These are phyloP conservation scores for Coelomomyces lativittatus DNA, from an alignment of 371 early-diverging fungal genomes.

Conservation along the genomic window DNA sequence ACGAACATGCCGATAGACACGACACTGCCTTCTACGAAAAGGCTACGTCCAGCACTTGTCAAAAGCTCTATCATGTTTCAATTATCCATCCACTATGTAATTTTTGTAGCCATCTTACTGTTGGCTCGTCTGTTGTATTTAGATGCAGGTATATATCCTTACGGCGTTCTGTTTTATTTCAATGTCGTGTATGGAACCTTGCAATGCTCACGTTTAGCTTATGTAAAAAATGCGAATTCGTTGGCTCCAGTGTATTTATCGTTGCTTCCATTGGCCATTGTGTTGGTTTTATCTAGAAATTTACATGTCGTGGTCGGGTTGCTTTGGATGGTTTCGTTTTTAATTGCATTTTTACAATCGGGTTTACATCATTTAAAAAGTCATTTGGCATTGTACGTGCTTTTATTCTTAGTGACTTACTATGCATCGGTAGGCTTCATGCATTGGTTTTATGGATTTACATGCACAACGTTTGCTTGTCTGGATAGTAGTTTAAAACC, in stretches of 20 bases:
- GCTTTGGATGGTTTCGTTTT: conserved; percentile 15
- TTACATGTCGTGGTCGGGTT: conserved; percentile 13
- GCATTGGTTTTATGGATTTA: conserved; percentile 5
- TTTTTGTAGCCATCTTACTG: too few relatives aligned
- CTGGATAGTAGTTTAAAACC: conserved; percentile 5
- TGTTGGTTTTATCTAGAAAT: conserved; percentile 14
- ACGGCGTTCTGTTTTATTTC: too few relatives aligned
- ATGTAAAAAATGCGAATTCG: not conserved
- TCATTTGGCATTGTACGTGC: conserved; percentile 9
- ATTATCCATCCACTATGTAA: too few relatives aligned
- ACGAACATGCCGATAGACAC: too few relatives aligned
- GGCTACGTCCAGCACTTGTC: too few relatives aligned
- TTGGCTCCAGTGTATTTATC: conserved; percentile 7
- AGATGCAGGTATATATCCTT: too few relatives aligned
- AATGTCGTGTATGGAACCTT: too few relatives aligned
- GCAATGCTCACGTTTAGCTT: conserved; percentile 1
- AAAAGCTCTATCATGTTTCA: too few relatives aligned
- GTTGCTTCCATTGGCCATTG: conserved; percentile 8
- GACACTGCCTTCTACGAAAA: too few relatives aligned
- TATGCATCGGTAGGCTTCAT: conserved; percentile 4
- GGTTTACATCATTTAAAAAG: conserved; percentile 8
- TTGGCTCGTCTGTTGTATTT: too few relatives aligned
- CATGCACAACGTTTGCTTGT: conserved; percentile 7
- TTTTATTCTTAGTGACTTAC: conserved; percentile 6
- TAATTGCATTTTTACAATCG: conserved; percentile 14